These are phyloP conservation scores for Clavispora asparagi DNA, from an alignment of 805 yeast genomes.

Conservation along the genomic window DNA sequence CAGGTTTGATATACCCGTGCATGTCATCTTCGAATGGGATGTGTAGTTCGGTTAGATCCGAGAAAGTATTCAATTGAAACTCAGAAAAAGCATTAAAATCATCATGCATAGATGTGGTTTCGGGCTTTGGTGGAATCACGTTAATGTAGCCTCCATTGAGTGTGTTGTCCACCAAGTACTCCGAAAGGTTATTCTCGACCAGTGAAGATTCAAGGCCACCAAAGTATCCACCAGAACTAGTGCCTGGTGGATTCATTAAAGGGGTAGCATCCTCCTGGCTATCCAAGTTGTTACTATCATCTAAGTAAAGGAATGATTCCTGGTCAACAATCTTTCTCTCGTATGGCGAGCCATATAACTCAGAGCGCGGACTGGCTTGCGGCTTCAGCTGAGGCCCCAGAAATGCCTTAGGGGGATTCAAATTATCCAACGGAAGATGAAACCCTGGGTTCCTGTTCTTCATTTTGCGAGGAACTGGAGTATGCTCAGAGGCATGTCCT, in stretches of 20 bases:
- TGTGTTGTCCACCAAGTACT: background rate
- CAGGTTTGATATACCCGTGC: background rate
- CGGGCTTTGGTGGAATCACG: background rate
- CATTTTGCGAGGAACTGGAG: conserved; percentile 2
- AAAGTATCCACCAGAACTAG: conserved; percentile 13
- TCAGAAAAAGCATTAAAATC: background rate
- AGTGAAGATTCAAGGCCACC: conserved; percentile 5
- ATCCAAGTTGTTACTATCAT: background rate
- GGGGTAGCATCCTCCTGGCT: conserved; percentile 12
- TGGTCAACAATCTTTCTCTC: background rate
- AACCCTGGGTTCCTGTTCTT: conserved; percentile 20
- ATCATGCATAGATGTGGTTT: background rate
- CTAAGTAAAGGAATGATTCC: background rate
- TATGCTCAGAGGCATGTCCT: background rate
- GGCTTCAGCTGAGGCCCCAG: conserved; percentile 5
- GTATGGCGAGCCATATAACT: conserved; percentile 5
- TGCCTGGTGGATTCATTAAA: conserved; percentile 12
- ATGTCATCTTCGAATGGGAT: background rate
- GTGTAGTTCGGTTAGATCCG: background rate
- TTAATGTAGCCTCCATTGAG: background rate
- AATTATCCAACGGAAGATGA: conserved; percentile 21
- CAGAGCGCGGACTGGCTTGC: conserved; percentile 16
- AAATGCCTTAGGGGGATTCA: conserved; percentile 9
- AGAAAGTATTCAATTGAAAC: background rate
- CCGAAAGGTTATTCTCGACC: background rate